Conservation (phyloP, 495 filamentous ascomycete species). For the Daldinia bambusicola region DNA sequence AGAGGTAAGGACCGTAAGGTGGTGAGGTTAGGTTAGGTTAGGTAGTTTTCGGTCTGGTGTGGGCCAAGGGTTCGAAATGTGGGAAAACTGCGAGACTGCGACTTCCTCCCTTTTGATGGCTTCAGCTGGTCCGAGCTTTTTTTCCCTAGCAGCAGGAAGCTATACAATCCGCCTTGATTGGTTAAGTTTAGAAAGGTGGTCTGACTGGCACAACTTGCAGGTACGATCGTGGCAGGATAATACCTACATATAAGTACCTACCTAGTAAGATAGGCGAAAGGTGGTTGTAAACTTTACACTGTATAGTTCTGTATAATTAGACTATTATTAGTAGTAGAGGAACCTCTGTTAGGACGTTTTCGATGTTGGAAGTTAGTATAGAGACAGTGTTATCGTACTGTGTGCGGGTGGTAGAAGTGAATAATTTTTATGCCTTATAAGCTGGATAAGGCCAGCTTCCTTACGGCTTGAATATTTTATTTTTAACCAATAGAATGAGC, state of each 20-base stretch:
- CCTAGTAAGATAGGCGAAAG: not conserved
- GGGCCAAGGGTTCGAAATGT: slow-evolving; percentile 34
- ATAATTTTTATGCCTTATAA: slow-evolving; percentile 1
- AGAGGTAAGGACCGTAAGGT: slow-evolving; percentile 23
- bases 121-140: slow-evolving; percentile 28
- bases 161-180: slow-evolving; percentile 3
- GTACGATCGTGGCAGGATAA: not conserved
- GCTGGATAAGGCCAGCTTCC: not conserved
- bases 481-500: slow-evolving; percentile 9
- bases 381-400: slow-evolving; percentile 1
- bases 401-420: not conserved
- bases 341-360: not conserved
- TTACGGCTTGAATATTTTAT: not conserved
- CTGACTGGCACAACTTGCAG: slow-evolving; percentile 7
- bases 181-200: slow-evolving; percentile 7
- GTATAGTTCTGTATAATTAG: not conserved
- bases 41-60: slow-evolving; percentile 19
- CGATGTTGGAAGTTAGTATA: too few species aligned
- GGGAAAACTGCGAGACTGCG: slow-evolving; percentile 26
- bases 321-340: not conserved
- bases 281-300: not conserved
- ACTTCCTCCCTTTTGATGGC: slow-evolving; percentile 20
- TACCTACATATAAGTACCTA: too few species aligned
- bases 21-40: too few species aligned
- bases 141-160: slow-evolving; percentile 7